A percentile compares a stretch with the other conserved stretches of the same genome.
Conservation (phyloP, 2,329 filamentous ascomycete species). For the Cryphonectria carpinicola region DNA sequence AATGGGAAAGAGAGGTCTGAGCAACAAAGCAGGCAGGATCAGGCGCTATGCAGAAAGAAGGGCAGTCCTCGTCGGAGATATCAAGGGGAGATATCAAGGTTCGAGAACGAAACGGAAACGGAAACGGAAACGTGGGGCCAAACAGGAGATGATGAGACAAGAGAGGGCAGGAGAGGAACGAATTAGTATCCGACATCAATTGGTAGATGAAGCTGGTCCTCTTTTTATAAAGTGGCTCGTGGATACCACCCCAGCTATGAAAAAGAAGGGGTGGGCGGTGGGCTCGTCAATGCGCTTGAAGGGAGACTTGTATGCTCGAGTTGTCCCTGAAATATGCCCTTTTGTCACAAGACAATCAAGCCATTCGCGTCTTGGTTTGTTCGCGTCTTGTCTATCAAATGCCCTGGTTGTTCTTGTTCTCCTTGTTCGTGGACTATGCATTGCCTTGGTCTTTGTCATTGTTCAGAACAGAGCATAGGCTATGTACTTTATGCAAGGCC, state of each 20-base stretch:
- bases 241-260: neutral
- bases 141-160: neutral
- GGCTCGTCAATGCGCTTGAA: slow-evolving; percentile 3
- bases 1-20: neutral
- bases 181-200: neutral
- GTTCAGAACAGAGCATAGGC: neutral
- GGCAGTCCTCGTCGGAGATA: neutral
- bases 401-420: neutral
- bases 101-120: slow-evolving; percentile 8
- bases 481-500: neutral
- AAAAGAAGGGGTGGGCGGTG: neutral
- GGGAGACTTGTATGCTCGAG: neutral
- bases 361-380: neutral
- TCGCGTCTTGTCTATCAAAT: neutral
- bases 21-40: neutral
- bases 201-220: neutral
- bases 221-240: neutral
- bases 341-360: slow-evolving; percentile 14
- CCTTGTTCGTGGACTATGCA: neutral
- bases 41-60: neutral
- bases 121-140: neutral
- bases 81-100: neutral
- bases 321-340: neutral
- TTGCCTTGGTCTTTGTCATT: neutral
- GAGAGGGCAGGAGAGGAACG: neutral